phyloP scores from a whole-genome alignment of 2,329 filamentous ascomycete species.

The Clonostachys sp. region DNA sequence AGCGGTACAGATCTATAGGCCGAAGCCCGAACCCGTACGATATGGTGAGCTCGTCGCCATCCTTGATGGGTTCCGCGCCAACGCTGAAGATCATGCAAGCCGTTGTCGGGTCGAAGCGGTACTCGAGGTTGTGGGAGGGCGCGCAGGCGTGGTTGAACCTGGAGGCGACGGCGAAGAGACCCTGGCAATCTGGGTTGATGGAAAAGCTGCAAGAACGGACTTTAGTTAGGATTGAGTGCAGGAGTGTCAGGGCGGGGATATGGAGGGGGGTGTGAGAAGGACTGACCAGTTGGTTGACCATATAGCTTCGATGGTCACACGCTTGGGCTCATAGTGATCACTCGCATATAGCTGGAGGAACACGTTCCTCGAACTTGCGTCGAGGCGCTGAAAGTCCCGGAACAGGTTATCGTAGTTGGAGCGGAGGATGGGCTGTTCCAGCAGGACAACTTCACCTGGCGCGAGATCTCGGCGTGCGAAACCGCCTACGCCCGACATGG shows the following conservation, averaged over 20 bases:
- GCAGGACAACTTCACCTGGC: conserved; percentile 31
- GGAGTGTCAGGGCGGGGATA: no score
- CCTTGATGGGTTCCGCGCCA: conserved; percentile 20
- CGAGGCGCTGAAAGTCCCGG: conserved; percentile 26
- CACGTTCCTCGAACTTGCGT: conserved; percentile 16
- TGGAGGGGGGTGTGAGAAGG: neutral
- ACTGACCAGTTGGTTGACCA: conserved; percentile 43
- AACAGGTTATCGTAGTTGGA: conserved; percentile 18
- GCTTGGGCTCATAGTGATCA: conserved; percentile 13
- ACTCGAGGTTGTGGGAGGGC: conserved; percentile 34
- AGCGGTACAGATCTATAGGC: conserved; percentile 28
- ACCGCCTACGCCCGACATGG: conserved; percentile 37
- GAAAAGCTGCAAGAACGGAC: conserved; percentile 15
- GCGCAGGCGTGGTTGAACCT: conserved; percentile 57
- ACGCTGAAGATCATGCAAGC: conserved; percentile 35
- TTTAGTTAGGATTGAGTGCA: neutral
- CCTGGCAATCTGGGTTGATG: conserved; percentile 16
- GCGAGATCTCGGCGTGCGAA: conserved; percentile 36
- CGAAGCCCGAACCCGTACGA: conserved; percentile 33
- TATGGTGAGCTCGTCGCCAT: conserved; percentile 46
- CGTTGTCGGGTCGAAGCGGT: conserved; percentile 26
- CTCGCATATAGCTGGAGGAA: conserved; percentile 32
- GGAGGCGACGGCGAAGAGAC: conserved; percentile 44
- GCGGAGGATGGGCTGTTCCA: conserved; percentile 37
- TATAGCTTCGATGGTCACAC: conserved; percentile 24